Evolutionary conservation across 1,284 basidiomycete species (phyloP).

Genomic region (Moesziomyces sp.): DNA sequence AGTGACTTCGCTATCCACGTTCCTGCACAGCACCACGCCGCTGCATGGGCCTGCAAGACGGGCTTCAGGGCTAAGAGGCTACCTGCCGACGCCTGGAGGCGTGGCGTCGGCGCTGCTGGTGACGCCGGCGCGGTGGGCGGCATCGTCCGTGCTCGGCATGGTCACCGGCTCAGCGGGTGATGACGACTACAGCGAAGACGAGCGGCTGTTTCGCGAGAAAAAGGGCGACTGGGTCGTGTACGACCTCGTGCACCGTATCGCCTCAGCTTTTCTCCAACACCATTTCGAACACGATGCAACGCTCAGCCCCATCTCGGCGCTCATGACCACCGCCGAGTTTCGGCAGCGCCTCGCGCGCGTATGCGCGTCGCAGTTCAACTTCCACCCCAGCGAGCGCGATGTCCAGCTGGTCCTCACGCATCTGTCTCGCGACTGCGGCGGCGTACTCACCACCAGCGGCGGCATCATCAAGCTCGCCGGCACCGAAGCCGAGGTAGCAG

Average conservation of each 20-base stretch:
- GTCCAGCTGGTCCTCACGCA: conserved; percentile 78
- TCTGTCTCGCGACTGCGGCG: conserved; percentile 79
- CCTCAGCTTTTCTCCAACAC: conserved; percentile 9
- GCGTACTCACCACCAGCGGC: conserved; percentile 75
- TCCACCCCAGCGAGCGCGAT: conserved; percentile 73
- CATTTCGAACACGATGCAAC: conserved; percentile 22
- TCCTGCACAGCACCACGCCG: conserved; percentile 74
- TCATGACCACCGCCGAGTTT: conserved; percentile 31
- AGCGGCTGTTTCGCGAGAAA: conserved; percentile 60
- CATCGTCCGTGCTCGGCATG: conserved; percentile 73
- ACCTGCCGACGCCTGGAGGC: conserved; percentile 19
- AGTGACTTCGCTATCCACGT: conserved; percentile 74
- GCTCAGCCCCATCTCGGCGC: conserved; percentile 34
- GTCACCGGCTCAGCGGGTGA: conserved; percentile 74
- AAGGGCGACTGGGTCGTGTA: conserved; percentile 81
- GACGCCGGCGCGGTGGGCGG: conserved; percentile 73
- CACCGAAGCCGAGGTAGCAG: not conserved
- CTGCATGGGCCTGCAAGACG: conserved; percentile 75
- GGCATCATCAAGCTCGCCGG: conserved; percentile 69
- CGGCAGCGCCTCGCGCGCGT: not conserved
- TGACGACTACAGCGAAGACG: conserved; percentile 72
- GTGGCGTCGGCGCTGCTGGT: conserved; percentile 22
- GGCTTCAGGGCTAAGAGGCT: conserved; percentile 4
- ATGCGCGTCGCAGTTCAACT: conserved; percentile 11
- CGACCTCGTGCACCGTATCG: conserved; percentile 72